Percentiles rank a stretch among this genome's conserved stretches.
These are phyloP conservation scores for Luffa aegyptiaca DNA, from an alignment of 306 rosid genomes.

Conservation along the genomic window DNA sequence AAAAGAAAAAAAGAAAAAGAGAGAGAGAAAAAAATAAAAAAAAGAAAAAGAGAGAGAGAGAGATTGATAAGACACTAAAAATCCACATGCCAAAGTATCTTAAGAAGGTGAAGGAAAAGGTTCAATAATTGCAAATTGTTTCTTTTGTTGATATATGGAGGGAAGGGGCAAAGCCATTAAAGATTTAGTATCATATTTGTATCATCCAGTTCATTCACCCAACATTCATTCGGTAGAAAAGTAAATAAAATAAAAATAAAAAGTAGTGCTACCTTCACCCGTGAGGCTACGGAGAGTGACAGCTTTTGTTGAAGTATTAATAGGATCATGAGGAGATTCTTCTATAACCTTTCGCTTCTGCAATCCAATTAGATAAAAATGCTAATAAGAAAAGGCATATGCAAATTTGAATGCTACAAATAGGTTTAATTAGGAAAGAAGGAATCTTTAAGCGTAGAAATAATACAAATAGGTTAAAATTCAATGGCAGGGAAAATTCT, in stretches of 20 bases:
- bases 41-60: no score
- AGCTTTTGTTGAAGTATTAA: slow-evolving; percentile 33
- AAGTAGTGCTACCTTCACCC: slow-evolving; percentile 8
- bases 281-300: slow-evolving; percentile 26
- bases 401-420: neutral
- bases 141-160: neutral
- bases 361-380: neutral
- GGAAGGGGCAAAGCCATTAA: neutral
- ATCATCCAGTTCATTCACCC: neutral
- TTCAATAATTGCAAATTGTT: no score
- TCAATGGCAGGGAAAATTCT: neutral
- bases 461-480: neutral
- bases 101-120: no score
- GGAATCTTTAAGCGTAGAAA: neutral
- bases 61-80: no score
- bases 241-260: neutral
- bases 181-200: neutral
- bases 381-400: neutral
- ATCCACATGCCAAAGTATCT: no score
- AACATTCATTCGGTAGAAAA: neutral
- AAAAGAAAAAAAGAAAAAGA: no score
- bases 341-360: slow-evolving; percentile 36
- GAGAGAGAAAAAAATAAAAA: no score
- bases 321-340: slow-evolving; percentile 28
- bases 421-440: neutral